Conservation (phyloP, 1,139 yeast species). For the Petasospora fabianii region DNA sequence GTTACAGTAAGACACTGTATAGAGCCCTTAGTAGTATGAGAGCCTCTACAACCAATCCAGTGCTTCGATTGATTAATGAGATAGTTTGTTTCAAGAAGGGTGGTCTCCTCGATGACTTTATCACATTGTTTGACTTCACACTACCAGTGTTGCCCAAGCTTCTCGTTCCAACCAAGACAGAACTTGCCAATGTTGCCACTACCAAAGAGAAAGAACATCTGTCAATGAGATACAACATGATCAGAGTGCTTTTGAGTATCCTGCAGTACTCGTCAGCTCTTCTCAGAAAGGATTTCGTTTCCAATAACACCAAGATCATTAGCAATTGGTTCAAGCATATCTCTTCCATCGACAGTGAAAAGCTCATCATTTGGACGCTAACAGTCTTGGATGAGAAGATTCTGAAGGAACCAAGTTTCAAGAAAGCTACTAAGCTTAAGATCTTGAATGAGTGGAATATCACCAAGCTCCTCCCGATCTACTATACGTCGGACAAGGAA, state of each 20-base stretch:
- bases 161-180: conserved; percentile 49
- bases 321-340: conserved; percentile 64
- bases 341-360: conserved; percentile 49
- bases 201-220: conserved; percentile 33
- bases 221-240: conserved; percentile 54
- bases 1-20: conserved; percentile 61
- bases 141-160: conserved; percentile 60
- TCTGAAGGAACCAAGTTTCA: conserved; percentile 56
- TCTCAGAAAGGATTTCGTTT: conserved; percentile 59
- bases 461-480: conserved; percentile 52
- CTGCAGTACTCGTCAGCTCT: conserved; percentile 46
- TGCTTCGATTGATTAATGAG: conserved; percentile 50
- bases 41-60: conserved; percentile 60
- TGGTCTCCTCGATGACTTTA: conserved; percentile 49
- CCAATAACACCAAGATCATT: conserved; percentile 54
- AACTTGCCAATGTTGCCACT: conserved; percentile 34
- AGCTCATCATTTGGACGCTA: conserved; percentile 40
- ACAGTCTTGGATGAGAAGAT: conserved; percentile 48
- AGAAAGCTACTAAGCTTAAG: conserved; percentile 67
- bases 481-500: conserved; percentile 37
- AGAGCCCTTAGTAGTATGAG: conserved; percentile 61
- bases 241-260: conserved; percentile 58
- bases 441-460: conserved; percentile 77
- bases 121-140: conserved; percentile 65
- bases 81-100: conserved; percentile 50